Evolutionary conservation across 2,329 filamentous ascomycete genomes (phyloP).

Genomic region (Aureobasidium lini): DNA sequence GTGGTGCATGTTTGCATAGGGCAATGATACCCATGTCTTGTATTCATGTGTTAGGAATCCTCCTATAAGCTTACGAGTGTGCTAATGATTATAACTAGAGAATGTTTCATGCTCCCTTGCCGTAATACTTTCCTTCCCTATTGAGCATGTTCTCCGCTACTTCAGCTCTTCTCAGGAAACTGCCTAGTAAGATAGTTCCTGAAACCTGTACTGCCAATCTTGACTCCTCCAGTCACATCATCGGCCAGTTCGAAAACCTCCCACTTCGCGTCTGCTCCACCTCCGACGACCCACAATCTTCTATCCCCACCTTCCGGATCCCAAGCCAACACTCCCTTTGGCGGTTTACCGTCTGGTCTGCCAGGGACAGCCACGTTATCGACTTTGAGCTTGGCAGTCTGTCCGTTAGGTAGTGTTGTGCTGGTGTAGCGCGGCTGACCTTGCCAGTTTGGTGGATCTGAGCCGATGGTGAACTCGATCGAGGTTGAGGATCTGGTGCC

Average conservation of each 20-base stretch:
- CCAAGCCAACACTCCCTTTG: slow-evolving; percentile 85
- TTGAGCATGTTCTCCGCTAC: too few relatives aligned
- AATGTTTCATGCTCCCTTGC: too few relatives aligned
- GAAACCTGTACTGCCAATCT: slow-evolving; percentile 25
- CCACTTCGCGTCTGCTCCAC: slow-evolving; percentile 29
- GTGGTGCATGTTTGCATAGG: too few relatives aligned
- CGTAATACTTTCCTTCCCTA: too few relatives aligned
- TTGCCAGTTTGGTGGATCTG: slow-evolving; percentile 51
- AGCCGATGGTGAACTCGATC: slow-evolving; percentile 72
- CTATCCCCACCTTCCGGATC: slow-evolving; percentile 18
- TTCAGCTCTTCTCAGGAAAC: slow-evolving; percentile 19
- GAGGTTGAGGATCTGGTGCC: slow-evolving; percentile 41
- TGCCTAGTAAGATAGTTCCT: slow-evolving; percentile 28
- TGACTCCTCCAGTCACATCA: slow-evolving; percentile 19
- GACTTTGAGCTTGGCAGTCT: slow-evolving; percentile 23
- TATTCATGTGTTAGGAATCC: too few relatives aligned
- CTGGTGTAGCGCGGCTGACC: slow-evolving; percentile 22
- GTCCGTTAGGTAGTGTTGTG: slow-evolving; percentile 31
- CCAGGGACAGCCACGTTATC: slow-evolving; percentile 42
- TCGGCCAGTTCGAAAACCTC: slow-evolving; percentile 27
- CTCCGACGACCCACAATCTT: slow-evolving; percentile 26
- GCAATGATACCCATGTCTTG: background rate
- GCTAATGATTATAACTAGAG: background rate
- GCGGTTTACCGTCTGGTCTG: slow-evolving; percentile 50
- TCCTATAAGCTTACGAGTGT: background rate